Percentiles rank a stretch among this genome's conserved stretches.
phyloP scores from a whole-genome alignment of 306 rosid genomes.

The Vigna nakashimae region DNA sequence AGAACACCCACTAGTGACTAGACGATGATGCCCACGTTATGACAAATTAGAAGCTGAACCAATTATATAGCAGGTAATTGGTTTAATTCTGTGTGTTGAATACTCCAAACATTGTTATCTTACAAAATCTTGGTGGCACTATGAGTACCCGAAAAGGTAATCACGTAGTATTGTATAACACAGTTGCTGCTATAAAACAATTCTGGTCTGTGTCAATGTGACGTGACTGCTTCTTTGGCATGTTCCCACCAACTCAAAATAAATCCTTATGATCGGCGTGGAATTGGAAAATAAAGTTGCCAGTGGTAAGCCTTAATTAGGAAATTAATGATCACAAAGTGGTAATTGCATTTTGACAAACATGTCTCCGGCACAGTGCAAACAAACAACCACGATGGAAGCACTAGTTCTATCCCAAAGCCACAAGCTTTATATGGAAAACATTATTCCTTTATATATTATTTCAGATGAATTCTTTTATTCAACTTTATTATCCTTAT shows the following conservation, averaged over 20 bases:
- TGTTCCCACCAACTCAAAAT: constrained; percentile 36
- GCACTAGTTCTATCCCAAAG: constrained; percentile 14
- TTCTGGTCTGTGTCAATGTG: constrained; percentile 41
- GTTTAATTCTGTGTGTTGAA: constrained; percentile 28
- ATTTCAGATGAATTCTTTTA: neutral
- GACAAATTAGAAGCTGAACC: constrained; percentile 45
- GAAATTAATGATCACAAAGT: constrained; percentile 20
- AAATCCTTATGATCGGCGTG: constrained; percentile 27
- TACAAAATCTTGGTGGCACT: constrained; percentile 45
- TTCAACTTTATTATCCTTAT: neutral
- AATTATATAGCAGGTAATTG: constrained; percentile 25
- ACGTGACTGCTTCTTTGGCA: constrained; percentile 45
- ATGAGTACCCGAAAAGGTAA: constrained; percentile 42
- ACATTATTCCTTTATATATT: neutral
- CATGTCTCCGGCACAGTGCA: constrained; percentile 24
- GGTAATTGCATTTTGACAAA: constrained; percentile 34
- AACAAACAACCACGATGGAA: constrained; percentile 42
- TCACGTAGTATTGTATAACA: constrained; percentile 19
- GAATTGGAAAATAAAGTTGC: constrained; percentile 9
- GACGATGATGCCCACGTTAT: constrained; percentile 28
- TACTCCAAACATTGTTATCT: constrained; percentile 42
- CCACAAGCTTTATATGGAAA: neutral
- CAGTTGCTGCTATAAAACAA: constrained; percentile 11
- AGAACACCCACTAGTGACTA: constrained; percentile 19
- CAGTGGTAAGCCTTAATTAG: constrained; percentile 6